These are phyloP conservation scores for Prunus mume DNA, from an alignment of 306 rosid genomes.

Conservation along the genomic window DNA sequence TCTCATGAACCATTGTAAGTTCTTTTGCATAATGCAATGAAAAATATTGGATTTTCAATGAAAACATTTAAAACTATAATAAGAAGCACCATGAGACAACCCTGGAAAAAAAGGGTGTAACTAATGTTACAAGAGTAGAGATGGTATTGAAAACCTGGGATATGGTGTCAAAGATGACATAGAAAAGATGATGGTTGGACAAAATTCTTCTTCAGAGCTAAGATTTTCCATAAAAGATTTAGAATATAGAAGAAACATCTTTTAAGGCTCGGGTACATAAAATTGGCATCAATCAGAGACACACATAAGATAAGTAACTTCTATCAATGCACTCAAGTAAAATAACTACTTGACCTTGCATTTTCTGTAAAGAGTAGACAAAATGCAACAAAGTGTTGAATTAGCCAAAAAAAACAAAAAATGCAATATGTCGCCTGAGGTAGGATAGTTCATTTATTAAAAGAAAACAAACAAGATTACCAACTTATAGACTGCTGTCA, in stretches of 20 bases:
- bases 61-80: too few relatives aligned
- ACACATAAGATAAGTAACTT: not conserved
- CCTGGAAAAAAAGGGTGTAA: too few relatives aligned
- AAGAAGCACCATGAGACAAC: too few relatives aligned
- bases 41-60: too few relatives aligned
- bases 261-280: not conserved
- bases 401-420: not conserved
- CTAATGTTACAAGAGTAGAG: too few relatives aligned
- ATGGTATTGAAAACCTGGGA: not conserved
- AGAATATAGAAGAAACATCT: not conserved
- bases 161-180: not conserved
- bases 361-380: not conserved
- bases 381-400: not conserved
- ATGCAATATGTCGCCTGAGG: not conserved
- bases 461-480: not conserved
- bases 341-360: not conserved
- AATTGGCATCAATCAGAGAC: not conserved
- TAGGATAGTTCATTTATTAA: not conserved
- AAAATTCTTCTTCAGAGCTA: not conserved
- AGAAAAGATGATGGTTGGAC: not conserved
- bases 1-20: too few relatives aligned
- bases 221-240: not conserved
- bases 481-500: not conserved
- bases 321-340: not conserved
- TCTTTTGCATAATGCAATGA: too few relatives aligned